Percentiles rank a stretch among this genome's conserved stretches.
Conservation (phyloP, 805 yeast species). For the Saccharomycopsis amapae region DNA sequence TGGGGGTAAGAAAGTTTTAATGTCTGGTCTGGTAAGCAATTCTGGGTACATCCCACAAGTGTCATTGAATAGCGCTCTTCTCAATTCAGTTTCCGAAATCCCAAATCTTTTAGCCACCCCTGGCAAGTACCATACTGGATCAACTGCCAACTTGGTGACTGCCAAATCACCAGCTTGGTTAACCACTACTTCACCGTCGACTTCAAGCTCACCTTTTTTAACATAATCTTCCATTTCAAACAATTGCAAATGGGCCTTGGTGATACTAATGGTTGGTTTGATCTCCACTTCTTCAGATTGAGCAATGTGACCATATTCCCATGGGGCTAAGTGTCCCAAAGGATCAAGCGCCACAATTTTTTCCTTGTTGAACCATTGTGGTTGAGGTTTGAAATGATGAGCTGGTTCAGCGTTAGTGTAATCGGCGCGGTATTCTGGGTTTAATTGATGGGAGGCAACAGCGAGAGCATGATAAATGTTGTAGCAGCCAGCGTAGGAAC, state of each 20-base stretch:
- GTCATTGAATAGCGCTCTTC: constrained; percentile 58
- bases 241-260: constrained; percentile 58
- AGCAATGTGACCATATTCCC: constrained; percentile 42
- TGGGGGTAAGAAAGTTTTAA: constrained; percentile 60
- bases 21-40: constrained; percentile 58
- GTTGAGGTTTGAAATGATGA: constrained; percentile 44
- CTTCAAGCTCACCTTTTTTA: constrained; percentile 41
- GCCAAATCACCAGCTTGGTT: constrained; percentile 55
- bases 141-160: constrained; percentile 59
- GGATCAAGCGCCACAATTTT: constrained; percentile 64
- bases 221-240: constrained; percentile 53
- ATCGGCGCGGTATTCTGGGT: constrained; percentile 46
- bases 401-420: constrained; percentile 61
- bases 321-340: constrained; percentile 59
- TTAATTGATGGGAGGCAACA: constrained; percentile 51
- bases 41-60: constrained; percentile 70
- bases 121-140: constrained; percentile 66
- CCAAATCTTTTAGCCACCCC: constrained; percentile 60
- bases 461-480: constrained; percentile 60
- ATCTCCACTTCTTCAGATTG: constrained; percentile 45
- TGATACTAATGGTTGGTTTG: constrained; percentile 59
- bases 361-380: constrained; percentile 47
- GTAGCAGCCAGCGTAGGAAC: constrained; percentile 60
- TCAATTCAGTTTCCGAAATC: constrained; percentile 46
- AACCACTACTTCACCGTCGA: constrained; percentile 55